phyloP scores from a whole-genome alignment of 495 filamentous ascomycete species.

The Penicillium verhagenii region DNA sequence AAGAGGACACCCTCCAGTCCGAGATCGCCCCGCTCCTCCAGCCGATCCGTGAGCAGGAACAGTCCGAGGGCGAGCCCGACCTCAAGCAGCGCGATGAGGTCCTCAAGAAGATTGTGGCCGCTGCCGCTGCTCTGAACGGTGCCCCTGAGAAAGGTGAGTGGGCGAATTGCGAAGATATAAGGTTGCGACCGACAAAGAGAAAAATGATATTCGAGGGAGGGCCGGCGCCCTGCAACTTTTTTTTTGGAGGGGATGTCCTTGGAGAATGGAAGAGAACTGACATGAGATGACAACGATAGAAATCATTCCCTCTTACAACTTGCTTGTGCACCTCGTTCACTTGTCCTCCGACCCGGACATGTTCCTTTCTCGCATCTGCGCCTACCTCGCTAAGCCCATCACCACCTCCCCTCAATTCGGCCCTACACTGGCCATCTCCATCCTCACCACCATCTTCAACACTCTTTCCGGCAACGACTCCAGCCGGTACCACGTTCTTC shows the following conservation, averaged over 20 bases:
- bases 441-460: constrained; percentile 96
- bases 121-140: constrained; percentile 66
- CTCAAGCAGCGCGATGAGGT: constrained; percentile 75
- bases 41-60: constrained; percentile 53
- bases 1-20: constrained; percentile 57
- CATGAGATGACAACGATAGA: constrained; percentile 48
- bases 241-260: no score
- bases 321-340: constrained; percentile 86
- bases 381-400: constrained; percentile 82
- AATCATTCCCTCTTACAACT: constrained; percentile 91
- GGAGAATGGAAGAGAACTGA: constrained; percentile 13
- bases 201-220: constrained; percentile 18
- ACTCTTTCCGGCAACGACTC: constrained; percentile 72
- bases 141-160: constrained; percentile 80
- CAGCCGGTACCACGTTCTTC: constrained; percentile 82
- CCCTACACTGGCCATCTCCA: constrained; percentile 76
- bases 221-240: constrained; percentile 6
- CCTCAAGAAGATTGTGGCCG: constrained; percentile 81
- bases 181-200: constrained; percentile 7
- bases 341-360: constrained; percentile 78
- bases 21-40: constrained; percentile 72
- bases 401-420: constrained; percentile 82
- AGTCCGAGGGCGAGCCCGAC: constrained; percentile 42
- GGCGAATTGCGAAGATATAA: constrained; percentile 1
- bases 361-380: constrained; percentile 83